Percentiles rank a stretch among this genome's conserved stretches.
These are phyloP conservation scores for Starmerella vaccinii DNA, from an alignment of 805 yeast species.

Conservation along the genomic window DNA sequence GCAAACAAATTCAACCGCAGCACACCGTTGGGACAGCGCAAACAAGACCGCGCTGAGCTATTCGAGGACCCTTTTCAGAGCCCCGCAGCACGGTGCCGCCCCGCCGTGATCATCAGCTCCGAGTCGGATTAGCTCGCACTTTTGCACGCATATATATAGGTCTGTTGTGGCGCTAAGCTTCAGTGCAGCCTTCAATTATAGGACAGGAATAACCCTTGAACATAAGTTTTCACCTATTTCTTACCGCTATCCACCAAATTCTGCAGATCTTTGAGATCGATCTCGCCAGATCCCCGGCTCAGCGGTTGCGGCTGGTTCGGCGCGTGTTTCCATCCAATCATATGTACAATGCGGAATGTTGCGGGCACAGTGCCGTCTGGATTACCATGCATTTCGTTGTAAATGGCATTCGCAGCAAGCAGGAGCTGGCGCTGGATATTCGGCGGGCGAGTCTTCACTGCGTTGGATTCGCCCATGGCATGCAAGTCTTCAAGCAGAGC, in stretches of 20 bases:
- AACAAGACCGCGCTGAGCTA: not conserved
- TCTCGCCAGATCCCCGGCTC: constrained; percentile 59
- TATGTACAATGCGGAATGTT: constrained; percentile 64
- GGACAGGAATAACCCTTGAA: too few relatives aligned
- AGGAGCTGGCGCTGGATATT: constrained; percentile 51
- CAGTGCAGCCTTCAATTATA: too few relatives aligned
- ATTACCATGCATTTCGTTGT: constrained; percentile 60
- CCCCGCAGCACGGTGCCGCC: not conserved
- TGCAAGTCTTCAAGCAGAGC: constrained; percentile 62
- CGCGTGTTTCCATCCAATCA: constrained; percentile 84
- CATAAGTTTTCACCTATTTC: too few relatives aligned
- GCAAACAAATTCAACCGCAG: not conserved
- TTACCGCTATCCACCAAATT: not conserved
- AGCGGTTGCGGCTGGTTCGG: constrained; percentile 62
- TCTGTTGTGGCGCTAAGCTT: too few relatives aligned
- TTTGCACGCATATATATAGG: too few relatives aligned
- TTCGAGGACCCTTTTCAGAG: not conserved
- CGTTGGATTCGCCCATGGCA: constrained; percentile 76
- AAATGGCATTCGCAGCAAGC: constrained; percentile 68
- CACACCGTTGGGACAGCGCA: not conserved
- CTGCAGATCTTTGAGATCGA: constrained; percentile 51
- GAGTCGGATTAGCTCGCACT: not conserved
- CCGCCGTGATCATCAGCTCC: not conserved
- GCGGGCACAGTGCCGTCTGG: constrained; percentile 57
- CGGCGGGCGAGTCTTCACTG: constrained; percentile 37